Conservation (phyloP, 2,329 filamentous ascomycete species). For the Colletotrichum camelliae region DNA sequence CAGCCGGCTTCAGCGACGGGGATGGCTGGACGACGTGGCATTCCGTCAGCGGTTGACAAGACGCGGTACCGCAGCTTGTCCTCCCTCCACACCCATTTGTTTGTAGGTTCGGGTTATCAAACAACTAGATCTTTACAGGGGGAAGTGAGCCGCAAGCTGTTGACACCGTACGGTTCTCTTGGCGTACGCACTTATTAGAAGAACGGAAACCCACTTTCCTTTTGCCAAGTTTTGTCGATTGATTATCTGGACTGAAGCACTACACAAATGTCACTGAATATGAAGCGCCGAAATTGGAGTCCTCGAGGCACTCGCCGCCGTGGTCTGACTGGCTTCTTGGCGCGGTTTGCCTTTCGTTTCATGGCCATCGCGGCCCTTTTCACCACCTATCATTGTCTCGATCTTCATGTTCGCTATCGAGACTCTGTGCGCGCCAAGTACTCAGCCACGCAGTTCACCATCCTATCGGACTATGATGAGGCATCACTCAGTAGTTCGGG, state of each 20-base stretch:
- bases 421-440: conserved; percentile 19
- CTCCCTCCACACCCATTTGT: neutral
- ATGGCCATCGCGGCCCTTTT: conserved; percentile 2
- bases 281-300: conserved; percentile 16
- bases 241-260: neutral
- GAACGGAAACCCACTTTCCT: neutral
- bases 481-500: neutral
- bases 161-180: neutral
- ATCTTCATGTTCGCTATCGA: conserved; percentile 14
- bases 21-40: conserved; percentile 12
- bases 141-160: neutral
- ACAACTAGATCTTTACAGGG: neutral
- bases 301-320: conserved; percentile 2
- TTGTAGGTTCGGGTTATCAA: conserved; percentile 1
- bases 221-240: neutral
- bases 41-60: neutral
- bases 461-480: neutral
- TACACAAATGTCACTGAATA: neutral
- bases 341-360: neutral
- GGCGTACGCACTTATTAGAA: conserved; percentile 9
- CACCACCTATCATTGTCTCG: conserved; percentile 4
- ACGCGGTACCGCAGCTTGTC: neutral
- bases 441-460: conserved; percentile 7
- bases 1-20: neutral
- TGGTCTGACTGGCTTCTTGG: neutral